Evolutionary conservation across 306 rosid species (phyloP).

Genomic region (Bauhinia variegata): DNA sequence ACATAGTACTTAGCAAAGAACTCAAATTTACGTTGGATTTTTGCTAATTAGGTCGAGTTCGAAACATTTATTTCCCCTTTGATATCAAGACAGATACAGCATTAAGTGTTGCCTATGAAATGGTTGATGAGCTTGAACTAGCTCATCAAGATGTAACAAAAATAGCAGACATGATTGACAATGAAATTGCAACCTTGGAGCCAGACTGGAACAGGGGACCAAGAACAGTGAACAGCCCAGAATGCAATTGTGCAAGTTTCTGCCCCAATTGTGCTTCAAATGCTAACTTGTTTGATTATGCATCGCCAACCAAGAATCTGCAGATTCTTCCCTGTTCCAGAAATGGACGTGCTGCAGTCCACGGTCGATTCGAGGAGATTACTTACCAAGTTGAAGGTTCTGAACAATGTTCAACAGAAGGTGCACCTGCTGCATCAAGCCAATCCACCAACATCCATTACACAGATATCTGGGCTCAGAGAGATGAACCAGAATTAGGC

Average conservation of each 20-base stretch:
- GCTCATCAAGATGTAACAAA: constrained; percentile 80
- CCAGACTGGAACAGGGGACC: constrained; percentile 72
- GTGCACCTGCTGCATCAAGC: constrained; percentile 45
- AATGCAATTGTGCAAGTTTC: constrained; percentile 44
- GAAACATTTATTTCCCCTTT: constrained; percentile 96
- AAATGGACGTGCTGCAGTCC: constrained; percentile 68
- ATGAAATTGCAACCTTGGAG: constrained; percentile 67
- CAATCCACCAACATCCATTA: constrained; percentile 56
- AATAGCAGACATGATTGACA: constrained; percentile 88
- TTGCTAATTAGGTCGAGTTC: constrained; percentile 62
- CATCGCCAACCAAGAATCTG: constrained; percentile 60
- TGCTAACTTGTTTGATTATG: constrained; percentile 55
- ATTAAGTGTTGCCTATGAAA: constrained; percentile 80
- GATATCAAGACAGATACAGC: constrained; percentile 84
- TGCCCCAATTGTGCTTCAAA: constrained; percentile 64
- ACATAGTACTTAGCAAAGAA: constrained; percentile 18
- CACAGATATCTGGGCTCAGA: constrained; percentile 82
- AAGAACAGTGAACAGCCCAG: constrained; percentile 50
- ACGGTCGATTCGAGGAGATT: constrained; percentile 94
- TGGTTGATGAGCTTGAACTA: constrained; percentile 90
- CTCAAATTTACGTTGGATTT: constrained; percentile 16
- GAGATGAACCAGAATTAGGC: constrained; percentile 58
- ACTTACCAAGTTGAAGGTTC: constrained; percentile 84
- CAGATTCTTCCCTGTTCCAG: constrained; percentile 81
- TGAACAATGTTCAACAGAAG: constrained; percentile 49